A percentile compares a stretch with the other conserved stretches of the same genome.
phyloP scores from a whole-genome alignment of 23 red algal species.

The Gracilariopsis chorda region DNA sequence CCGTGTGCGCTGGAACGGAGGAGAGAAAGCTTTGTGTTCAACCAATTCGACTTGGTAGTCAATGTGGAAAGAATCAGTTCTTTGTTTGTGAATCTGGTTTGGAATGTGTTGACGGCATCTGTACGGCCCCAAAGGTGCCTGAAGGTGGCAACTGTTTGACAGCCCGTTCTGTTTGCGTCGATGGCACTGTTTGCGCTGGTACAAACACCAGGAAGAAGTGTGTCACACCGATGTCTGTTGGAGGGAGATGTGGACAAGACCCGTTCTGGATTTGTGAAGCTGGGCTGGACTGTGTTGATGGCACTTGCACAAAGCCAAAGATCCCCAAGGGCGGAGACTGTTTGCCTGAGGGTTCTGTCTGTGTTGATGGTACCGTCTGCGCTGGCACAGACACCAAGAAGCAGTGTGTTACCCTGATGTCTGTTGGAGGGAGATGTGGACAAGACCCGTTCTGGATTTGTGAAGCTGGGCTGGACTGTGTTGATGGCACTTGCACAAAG shows the following conservation, averaged over 20 bases:
- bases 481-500: not conserved
- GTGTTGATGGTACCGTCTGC: constrained; percentile 21
- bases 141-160: not conserved
- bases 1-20: not conserved
- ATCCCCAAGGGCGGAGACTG: not conserved
- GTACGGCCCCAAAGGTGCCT: not conserved
- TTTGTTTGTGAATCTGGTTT: not conserved
- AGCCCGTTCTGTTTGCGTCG: not conserved
- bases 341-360: not conserved
- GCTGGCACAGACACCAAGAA: not conserved
- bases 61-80: not conserved
- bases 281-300: constrained; percentile 26
- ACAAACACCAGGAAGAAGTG: not conserved
- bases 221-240: not conserved
- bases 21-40: constrained; percentile 2
- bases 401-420: constrained; percentile 38
- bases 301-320: not conserved
- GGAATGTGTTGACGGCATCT: not conserved
- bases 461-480: not conserved
- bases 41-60: not conserved
- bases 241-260: not conserved
- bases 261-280: not conserved
- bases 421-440: not conserved
- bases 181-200: constrained; percentile 9
- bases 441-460: not conserved